Base-by-base conservation (phyloP, 116 monocot genomes). In the Dioscorea cayenensis region DNA sequence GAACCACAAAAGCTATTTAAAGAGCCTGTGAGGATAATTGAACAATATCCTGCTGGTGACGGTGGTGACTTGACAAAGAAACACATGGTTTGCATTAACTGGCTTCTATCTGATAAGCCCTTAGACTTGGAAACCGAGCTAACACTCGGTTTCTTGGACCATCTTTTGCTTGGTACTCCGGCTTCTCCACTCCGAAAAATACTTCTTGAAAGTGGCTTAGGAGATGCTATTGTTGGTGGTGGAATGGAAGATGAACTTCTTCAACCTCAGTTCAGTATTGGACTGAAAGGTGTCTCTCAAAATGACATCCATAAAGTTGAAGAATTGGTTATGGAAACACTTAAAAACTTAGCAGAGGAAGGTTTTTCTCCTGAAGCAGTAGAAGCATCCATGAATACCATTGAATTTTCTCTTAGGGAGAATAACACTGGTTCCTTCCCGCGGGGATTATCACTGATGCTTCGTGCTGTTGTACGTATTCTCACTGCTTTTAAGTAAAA, bases 361-460 rank as follows among this genome's bases (percentile, higher is more conserved):
- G 99, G 99, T 23, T 99, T 99, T 80, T 71, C 85, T 72, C 63
- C 78, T 71, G 94, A 94, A 76, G 99, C 99, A 70, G 87, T 99
- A 20, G 99, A 99, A 80, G 94, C 99, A 70, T 91, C 94, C 9
- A 91, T 99, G 99, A 99, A 94, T 69, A 99, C 99, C 6, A 94
- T 99, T 36, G 99, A 99, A 73, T 99, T 99, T 65, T 84, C 91
- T 18, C 88, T 99, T 19, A 85, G 99, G 66, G 99, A 99, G 82
- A 99, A 99, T 84, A 99, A 99, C 72, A 99, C 99, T 10, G 99
- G 99, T 36, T 90, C 90, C 59, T 99, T 99, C 63, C 99, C 99
- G 60, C 74, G 99, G 71, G 99, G 99, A 52, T 78, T 99, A 58
- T 93, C 99, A 64, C 75, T 99, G 75, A 99, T 99, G 99, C 94